Base-by-base conservation (phyloP, 768 basidiomycete genomes). In the Rhizopogon sp. region DNA sequence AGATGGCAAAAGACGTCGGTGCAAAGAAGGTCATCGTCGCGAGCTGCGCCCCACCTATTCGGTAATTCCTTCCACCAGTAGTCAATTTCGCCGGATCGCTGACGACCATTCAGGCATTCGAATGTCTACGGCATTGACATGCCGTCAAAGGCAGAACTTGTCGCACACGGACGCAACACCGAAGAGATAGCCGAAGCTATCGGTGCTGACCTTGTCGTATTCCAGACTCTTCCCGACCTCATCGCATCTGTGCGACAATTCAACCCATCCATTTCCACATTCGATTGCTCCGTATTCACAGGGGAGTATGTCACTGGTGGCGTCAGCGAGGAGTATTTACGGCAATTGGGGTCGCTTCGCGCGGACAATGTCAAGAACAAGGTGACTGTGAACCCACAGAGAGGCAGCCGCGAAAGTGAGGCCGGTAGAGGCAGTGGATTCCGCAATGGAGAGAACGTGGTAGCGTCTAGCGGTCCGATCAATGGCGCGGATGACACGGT, bases 101-200 rank as follows among this genome's bases (percentile, higher is more conserved):
- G 52, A 53, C 16, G 10, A 25, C 28, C 10, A 22, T 39, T 31
- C 54, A 91, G 92, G 29, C 82, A 84, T 69, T 87, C 94, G 9
- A 97, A 98, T 66, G 97, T 99, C 6, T 98, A 99, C 70, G 97
- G 97, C 17, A 99, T 99, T 66, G 97, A 99, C 74, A 99, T 98
- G 97, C 96, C 97, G 28, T 93, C 94, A 2, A 84, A 91, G n/a
- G 72, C 77, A 39, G 96, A 98, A 66, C 86, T 98, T 33, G 94
- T 98, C 47, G 96, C 93, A 1, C 76, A 95, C 67, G 81, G 78
- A 33, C 84, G 93, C 51, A 82, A 83, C 52, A 80, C 79, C 13
- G 76, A 81, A 28, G 80, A 85, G 57, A 86, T 98, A 58, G 88
- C 93, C 4, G 62, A 72, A 22, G 83, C 82, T 50, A 97, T 98